Conservation (phyloP, 176 grass and related monocot genomes). For the bread wheat (Triticum aestivum) region IWGSC_CS_RefSeq_v2.1 NC_057794.1:538125457-538125956, state of each 20-base stretch:
- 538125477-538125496: slow-evolving; percentile 99
- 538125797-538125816: background rate
- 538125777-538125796: background rate
- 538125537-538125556: background rate
- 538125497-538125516: slow-evolving; percentile 77
- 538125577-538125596: background rate
- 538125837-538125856: background rate
- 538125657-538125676: background rate
- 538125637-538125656: background rate
- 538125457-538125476: slow-evolving; percentile 83
- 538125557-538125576: background rate
- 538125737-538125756: background rate
- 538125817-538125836: background rate
- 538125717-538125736: background rate
- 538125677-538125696: background rate
- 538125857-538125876: background rate
- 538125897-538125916: background rate
- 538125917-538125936: background rate
- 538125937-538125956: background rate
- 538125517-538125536: slow-evolving; percentile 67
- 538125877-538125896: background rate
- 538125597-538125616: background rate
- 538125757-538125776: background rate
- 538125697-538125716: no score
- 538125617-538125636: background rate